Conservation (phyloP, 306 rosid species). For the Sicyos baderoa region DNA sequence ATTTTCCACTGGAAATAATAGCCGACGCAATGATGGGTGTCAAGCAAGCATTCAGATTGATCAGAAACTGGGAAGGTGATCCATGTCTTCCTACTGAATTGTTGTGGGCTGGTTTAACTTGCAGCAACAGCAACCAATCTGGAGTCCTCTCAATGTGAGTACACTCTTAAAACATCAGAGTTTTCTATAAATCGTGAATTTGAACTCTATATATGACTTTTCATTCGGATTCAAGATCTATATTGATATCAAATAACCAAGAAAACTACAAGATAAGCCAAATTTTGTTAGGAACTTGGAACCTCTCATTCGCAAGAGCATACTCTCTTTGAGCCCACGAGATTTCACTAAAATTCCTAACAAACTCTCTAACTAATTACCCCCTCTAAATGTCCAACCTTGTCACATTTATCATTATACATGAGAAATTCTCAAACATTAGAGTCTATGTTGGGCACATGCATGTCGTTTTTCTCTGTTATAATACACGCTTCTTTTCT, state of each 20-base stretch:
- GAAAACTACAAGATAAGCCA: too few species aligned
- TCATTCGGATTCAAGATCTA: too few species aligned
- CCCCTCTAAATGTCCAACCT: too few species aligned
- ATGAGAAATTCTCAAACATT: not conserved
- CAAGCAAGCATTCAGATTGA: conserved; percentile 21
- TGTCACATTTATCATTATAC: too few species aligned
- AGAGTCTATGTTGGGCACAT: not conserved
- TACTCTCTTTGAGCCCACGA: too few species aligned
- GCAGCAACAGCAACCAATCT: conserved; percentile 15
- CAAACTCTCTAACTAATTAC: too few species aligned
- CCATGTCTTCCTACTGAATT: conserved; percentile 27
- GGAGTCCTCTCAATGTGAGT: conserved; percentile 42
- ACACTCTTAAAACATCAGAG: not conserved
- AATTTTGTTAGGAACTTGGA: too few species aligned
- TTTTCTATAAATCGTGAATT: not conserved
- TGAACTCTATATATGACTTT: not conserved
- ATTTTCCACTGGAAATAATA: conserved; percentile 16
- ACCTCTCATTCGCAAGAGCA: too few species aligned
- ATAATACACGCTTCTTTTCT: not conserved
- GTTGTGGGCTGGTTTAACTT: conserved; percentile 28
- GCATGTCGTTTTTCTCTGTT: not conserved
- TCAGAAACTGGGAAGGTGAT: conserved; percentile 36
- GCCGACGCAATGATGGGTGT: conserved; percentile 23
- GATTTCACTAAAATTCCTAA: too few species aligned
- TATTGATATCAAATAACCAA: too few species aligned